Base-by-base conservation (phyloP, 2,329 filamentous ascomycete genomes). In the Exophiala alcalophila region DNA sequence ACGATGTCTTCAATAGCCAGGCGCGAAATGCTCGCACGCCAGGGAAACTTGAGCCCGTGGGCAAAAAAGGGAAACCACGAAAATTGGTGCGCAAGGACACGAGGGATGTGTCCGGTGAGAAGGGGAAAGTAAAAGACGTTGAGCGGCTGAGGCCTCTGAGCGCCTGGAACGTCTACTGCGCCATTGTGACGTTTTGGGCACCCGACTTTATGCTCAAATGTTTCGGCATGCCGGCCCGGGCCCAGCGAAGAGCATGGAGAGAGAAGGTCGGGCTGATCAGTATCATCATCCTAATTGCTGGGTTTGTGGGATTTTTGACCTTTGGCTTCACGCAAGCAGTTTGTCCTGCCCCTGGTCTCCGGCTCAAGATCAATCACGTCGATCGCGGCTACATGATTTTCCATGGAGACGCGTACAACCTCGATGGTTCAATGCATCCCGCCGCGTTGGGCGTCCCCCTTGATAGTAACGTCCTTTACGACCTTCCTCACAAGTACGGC, bases 251-350 rank as follows among this genome's bases (percentile, higher is more conserved):
- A 59, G 92, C 92, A 2, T 98, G 92, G 92, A 80, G 92, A 54
- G 92, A 98, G 64, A 98, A 98, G 75, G 94, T 98, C 74, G 92
- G 92, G 2, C 70, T 98, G 45, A 86, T 96, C 68, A 95, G 90
- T 67, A 81, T 98, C 61, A 98, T 98, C 61, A 61, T 95, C 21
- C 61, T 84, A 47, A 90, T 97, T 61, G 94, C 90, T 73, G 77
- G 80, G 7, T 81, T 90, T 60, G 91, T 98, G 33, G 92, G 92
- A 60, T 98, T 91, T 69, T 71, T 98, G 40, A 98, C 92, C 0
- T 98, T 98, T 59, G 92, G 92, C 30, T 98, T 98, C 67, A 97
- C 87, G 3, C 78, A 85, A 48, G 82, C 82, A 4, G 92, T 98
- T 12, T 98, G 92, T 64, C 81, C 84, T 11, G 66, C 69, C 2